phyloP scores from a whole-genome alignment of 306 rosid species.

The Chamaecrista fasciculata region DNA sequence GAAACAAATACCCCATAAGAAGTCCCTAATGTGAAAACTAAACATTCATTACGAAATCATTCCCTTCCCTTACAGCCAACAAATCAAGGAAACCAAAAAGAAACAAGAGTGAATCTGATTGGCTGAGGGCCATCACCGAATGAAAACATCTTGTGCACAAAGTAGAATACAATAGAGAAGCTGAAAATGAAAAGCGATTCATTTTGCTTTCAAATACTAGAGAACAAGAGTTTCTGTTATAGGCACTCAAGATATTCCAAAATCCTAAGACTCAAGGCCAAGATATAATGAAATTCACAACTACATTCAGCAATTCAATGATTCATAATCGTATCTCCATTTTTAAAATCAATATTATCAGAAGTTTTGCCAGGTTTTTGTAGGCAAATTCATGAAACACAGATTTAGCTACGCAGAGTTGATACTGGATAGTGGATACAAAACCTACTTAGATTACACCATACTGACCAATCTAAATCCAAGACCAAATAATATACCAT shows the following conservation, averaged over 20 bases:
- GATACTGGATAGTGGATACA: too few species aligned
- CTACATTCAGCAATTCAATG: slow-evolving; percentile 1
- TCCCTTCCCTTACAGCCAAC: neutral
- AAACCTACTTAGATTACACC: neutral
- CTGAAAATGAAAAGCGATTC: neutral
- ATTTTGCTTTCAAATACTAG: neutral
- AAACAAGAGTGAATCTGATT: too few species aligned
- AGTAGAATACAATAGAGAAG: neutral
- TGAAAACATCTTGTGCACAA: neutral
- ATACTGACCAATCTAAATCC: neutral
- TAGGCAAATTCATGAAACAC: neutral
- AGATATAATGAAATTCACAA: neutral
- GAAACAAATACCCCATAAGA: neutral
- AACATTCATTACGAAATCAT: neutral
- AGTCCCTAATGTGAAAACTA: neutral
- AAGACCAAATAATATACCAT: neutral
- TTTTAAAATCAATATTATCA: neutral
- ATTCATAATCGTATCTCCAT: neutral
- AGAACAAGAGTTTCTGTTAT: neutral
- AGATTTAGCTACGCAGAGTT: neutral
- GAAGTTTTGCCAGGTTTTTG: neutral
- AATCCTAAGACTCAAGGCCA: neutral
- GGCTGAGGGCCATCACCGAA: neutral
- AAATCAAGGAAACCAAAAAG: neutral
- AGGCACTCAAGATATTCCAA: slow-evolving; percentile 7